Base-by-base conservation (phyloP, 176 grass and related monocot species). In the Leersia perrieri region DNA sequence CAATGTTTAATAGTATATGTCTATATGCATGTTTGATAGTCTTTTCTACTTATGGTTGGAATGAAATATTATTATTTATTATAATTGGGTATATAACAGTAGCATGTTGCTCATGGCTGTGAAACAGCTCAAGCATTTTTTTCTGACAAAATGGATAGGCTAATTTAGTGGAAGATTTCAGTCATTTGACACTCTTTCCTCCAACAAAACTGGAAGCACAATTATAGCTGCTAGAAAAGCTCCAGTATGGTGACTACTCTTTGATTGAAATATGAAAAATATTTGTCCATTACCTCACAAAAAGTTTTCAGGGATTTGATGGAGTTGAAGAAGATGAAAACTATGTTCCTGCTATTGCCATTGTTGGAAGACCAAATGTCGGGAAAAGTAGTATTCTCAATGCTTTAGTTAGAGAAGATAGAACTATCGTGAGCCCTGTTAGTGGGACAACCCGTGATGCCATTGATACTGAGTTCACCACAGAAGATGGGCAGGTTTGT, bases 341-440 rank as follows among this genome's bases (percentile, higher is more conserved):
- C 57, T 79, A 86, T 35, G 53, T 94, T 82, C 95, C 95, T 70
- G 89, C 95, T 86, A 94, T 98, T 85, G 33, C 95, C 41, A 94
- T 94, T 77, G 92, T 98, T 64, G 95, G 95, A 79, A 94, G 90
- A 89, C 95, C 95, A 91, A 98, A 98, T 94, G 95, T 98, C 27
- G 95, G 95, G 18, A 98, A 98, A 91, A 98, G 95, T 77, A 98
- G 95, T 80, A 94, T 98, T 77, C 80, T 98, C 66, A 98, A 98
- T 92, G 88, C 95, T 68, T 87, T 98, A 63, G 95, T 94, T 78
- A 88, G 90, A 84, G 95, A 98, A 82, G 88, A 98, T 55, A 88
- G 95, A 89, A 94, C 95, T 49, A 98, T 98, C 68, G 95, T 98
- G 38, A 98, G 95, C 70, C 95, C 95, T 87, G 83, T 98, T 84